These are phyloP conservation scores for Fistulinella prunicolor DNA, from an alignment of 768 basidiomycete genomes.

Conservation along the genomic window DNA sequence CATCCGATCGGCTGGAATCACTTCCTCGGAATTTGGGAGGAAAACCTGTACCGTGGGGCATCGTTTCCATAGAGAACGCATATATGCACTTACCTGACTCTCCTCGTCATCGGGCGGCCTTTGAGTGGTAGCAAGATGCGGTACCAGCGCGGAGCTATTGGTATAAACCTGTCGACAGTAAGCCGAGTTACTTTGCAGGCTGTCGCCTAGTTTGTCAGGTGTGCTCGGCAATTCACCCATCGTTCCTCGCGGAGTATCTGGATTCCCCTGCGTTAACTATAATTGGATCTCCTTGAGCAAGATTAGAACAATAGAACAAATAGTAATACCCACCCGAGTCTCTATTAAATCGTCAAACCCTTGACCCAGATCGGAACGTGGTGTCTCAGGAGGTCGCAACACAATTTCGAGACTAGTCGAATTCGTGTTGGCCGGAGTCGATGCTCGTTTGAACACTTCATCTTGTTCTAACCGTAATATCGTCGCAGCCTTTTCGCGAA, in stretches of 20 bases:
- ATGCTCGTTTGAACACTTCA: conserved; percentile 24
- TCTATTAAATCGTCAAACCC: neutral
- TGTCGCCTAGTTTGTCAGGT: conserved; percentile 21
- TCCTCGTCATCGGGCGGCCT: neutral
- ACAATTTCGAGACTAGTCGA: neutral
- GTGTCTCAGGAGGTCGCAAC: neutral
- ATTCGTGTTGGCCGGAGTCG: conserved; percentile 22
- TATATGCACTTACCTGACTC: conserved; percentile 22
- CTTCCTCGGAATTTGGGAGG: neutral
- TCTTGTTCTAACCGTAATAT: conserved; percentile 49
- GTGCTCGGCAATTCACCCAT: conserved; percentile 10
- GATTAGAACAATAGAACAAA: neutral
- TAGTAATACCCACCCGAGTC: conserved; percentile 1
- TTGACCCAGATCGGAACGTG: neutral
- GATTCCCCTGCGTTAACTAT: neutral
- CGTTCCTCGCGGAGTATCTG: neutral
- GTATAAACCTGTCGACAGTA: conserved; percentile 17
- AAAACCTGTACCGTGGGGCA: conserved; percentile 2
- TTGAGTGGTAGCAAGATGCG: neutral
- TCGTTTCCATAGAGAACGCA: neutral
- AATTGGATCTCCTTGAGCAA: neutral
- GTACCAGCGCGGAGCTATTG: conserved; percentile 9
- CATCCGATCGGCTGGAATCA: conserved; percentile 34
- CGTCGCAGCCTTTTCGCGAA: conserved; percentile 56
- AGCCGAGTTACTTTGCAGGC: conserved; percentile 28